These are phyloP conservation scores for Aegilops longissima DNA, from an alignment of 176 grass and related monocot species.

Conservation along the genomic window DNA sequence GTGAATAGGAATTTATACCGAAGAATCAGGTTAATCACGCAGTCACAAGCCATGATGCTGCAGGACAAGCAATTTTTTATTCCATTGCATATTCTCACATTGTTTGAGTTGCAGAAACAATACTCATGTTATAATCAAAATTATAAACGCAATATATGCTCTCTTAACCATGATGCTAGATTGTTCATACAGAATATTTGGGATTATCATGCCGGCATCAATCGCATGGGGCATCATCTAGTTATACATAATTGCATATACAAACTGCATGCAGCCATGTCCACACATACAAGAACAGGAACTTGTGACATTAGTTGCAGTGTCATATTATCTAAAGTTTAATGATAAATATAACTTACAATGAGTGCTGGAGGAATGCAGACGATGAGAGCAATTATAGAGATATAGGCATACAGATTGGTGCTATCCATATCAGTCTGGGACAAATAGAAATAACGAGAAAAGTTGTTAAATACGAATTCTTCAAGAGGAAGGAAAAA, in stretches of 20 bases:
- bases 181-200: not conserved
- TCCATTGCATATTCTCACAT: not conserved
- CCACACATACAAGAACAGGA: not conserved
- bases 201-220: not conserved
- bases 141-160: not conserved
- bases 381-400: conserved; percentile 89
- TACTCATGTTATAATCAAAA: not conserved
- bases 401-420: conserved; percentile 86
- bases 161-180: not conserved
- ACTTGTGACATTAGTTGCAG: not conserved
- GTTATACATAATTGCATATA: not conserved
- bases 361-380: conserved; percentile 89
- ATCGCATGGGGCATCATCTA: not conserved
- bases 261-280: not conserved
- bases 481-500: conserved; percentile 2
- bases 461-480: conserved; percentile 3
- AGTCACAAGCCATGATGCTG: not conserved
- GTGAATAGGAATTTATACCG: not conserved
- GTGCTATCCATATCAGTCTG: conserved; percentile 97
- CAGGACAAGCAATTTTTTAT: not conserved
- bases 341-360: conserved; percentile 49
- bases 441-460: conserved; percentile 25
- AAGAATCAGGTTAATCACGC: not conserved
- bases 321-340: not conserved
- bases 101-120: not conserved